A percentile compares a stretch with the other conserved stretches of the same genome.
phyloP scores from a whole-genome alignment of 176 grass and related monocot genomes.

The Neostapfia colusana region DNA sequence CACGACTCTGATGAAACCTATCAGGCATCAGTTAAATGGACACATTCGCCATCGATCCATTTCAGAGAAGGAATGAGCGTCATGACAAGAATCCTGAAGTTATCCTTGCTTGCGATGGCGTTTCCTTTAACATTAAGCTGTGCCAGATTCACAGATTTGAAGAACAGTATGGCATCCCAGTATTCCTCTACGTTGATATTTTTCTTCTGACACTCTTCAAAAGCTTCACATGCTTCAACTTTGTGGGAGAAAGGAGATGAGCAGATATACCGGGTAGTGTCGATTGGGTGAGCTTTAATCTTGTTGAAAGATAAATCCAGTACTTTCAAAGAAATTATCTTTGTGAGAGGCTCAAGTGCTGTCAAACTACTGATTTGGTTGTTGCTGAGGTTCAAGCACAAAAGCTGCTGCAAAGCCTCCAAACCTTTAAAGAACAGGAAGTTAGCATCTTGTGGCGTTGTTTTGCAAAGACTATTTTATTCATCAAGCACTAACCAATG shows the following conservation, averaged over 20 bases:
- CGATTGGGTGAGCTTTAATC: constrained; percentile 64
- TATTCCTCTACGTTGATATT: constrained; percentile 45
- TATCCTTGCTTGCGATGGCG: constrained; percentile 44
- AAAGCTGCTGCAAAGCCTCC: constrained; percentile 83
- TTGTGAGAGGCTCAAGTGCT: constrained; percentile 72
- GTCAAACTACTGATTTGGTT: constrained; percentile 80
- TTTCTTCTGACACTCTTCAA: constrained; percentile 47
- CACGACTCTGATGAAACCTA: constrained; percentile 1
- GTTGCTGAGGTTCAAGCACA: constrained; percentile 72
- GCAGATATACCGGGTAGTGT: constrained; percentile 75
- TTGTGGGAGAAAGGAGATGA: constrained; percentile 77
- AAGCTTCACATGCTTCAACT: constrained; percentile 43
- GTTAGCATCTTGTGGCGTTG: constrained; percentile 29
- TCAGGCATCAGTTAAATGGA: constrained; percentile 35
- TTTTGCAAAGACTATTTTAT: neutral
- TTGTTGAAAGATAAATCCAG: constrained; percentile 83
- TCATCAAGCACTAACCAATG: constrained; percentile 17
- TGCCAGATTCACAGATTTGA: constrained; percentile 52
- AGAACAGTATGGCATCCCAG: constrained; percentile 70
- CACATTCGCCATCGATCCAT: constrained; percentile 55
- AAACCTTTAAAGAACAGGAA: constrained; percentile 60
- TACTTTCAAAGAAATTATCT: constrained; percentile 63
- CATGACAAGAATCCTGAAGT: constrained; percentile 43
- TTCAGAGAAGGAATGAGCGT: constrained; percentile 56
- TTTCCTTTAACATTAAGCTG: constrained; percentile 79